Conservation (phyloP, 805 yeast species). For the Ogataea nitratoaversa region DNA sequence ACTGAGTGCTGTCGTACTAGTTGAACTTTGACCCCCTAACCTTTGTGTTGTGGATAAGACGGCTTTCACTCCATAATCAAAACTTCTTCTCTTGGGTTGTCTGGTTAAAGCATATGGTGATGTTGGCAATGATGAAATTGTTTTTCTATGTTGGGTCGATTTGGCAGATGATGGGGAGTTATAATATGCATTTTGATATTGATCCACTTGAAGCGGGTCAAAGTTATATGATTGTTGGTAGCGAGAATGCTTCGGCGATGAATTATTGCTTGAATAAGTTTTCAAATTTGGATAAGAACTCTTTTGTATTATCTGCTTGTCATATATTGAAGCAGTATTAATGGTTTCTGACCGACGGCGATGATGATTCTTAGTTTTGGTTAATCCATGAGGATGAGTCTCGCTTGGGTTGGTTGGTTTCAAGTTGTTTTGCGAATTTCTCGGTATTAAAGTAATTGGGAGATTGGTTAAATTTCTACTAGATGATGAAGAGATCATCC, state of each 20-base stretch:
- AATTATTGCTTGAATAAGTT: not conserved
- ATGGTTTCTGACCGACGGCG: slow-evolving; percentile 18
- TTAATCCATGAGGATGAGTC: not conserved
- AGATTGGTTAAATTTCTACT: slow-evolving; percentile 10
- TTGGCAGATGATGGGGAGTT: not conserved
- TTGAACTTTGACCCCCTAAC: not conserved
- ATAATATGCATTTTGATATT: not conserved
- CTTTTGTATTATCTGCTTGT: slow-evolving; percentile 6
- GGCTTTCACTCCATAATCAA: not conserved
- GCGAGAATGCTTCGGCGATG: not conserved
- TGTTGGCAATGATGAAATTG: slow-evolving; percentile 11
- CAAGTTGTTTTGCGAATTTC: not conserved
- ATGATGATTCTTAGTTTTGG: slow-evolving; percentile 3
- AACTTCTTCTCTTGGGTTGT: not conserved
- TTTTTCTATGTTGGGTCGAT: not conserved
- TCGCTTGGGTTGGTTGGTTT: not conserved
- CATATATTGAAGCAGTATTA: slow-evolving; percentile 6
- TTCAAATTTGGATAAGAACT: slow-evolving; percentile 5
- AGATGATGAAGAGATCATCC: slow-evolving; percentile 43
- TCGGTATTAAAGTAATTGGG: slow-evolving; percentile 15
- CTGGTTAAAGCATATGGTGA: slow-evolving; percentile 6
- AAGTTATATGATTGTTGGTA: not conserved
- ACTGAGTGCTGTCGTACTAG: not conserved
- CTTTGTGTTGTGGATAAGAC: not conserved
- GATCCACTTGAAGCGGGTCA: not conserved